These are phyloP conservation scores for Pichia deserticola DNA, from an alignment of 805 yeast species.

Conservation along the genomic window DNA sequence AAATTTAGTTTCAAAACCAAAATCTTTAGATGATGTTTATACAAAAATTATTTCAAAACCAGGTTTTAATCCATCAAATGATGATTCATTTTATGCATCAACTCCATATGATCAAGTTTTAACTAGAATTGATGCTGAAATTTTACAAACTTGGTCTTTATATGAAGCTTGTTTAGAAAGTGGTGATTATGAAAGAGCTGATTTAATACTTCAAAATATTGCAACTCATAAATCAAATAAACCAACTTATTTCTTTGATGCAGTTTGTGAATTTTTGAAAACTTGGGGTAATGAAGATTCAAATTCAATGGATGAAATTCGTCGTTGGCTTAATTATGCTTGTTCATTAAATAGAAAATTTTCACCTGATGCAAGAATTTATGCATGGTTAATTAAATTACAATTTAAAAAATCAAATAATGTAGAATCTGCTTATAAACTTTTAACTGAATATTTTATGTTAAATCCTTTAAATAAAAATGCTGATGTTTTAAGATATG, in stretches of 20 bases:
- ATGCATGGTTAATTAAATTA: conserved; percentile 25
- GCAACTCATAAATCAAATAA: conserved; percentile 23
- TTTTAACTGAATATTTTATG: conserved; percentile 12
- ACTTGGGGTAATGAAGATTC: conserved; percentile 26
- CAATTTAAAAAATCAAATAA: conserved; percentile 19
- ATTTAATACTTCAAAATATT: conserved; percentile 55
- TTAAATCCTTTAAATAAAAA: conserved; percentile 18
- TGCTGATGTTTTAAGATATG: conserved; percentile 33
- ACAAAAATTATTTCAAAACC: conserved; percentile 3
- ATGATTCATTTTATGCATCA: conserved; percentile 14
- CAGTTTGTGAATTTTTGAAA: conserved; percentile 57
- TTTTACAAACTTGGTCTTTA: conserved; percentile 47
- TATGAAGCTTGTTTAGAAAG: conserved; percentile 71
- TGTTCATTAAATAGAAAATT: conserved; percentile 13
- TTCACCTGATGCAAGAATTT: conserved; percentile 21
- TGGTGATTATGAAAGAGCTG: conserved; percentile 62
- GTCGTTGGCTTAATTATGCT: conserved; percentile 22
- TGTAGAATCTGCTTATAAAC: conserved; percentile 11
- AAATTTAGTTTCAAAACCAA: conserved; percentile 7
- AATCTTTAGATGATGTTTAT: conserved; percentile 17
- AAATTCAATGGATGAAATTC: conserved; percentile 17
- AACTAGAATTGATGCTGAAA: conserved; percentile 20
- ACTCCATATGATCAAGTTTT: conserved; percentile 22
- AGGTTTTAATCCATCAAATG: not conserved
- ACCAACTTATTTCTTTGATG: conserved; percentile 47